Conservation (phyloP, 73 alveolate species). For the Halteria grandinella region DNA sequence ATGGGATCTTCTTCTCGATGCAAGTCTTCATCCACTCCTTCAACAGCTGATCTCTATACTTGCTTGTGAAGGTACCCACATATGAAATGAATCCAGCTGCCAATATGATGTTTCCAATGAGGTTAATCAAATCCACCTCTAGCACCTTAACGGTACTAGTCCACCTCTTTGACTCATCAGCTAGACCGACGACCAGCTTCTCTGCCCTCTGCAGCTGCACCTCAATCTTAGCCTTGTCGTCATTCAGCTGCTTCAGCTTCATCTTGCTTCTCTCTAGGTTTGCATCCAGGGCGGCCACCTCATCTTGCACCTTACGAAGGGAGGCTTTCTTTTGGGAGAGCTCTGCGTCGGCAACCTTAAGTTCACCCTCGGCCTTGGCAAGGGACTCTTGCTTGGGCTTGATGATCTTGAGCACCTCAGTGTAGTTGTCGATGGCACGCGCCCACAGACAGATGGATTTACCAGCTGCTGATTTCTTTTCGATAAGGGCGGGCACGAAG, state of each 20-base stretch:
- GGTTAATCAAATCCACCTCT: slow-evolving; percentile 91
- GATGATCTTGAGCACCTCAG: slow-evolving; percentile 86
- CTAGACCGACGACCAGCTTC: slow-evolving; percentile 95
- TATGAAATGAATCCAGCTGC: slow-evolving; percentile 99
- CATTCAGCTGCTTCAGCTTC: slow-evolving; percentile 88
- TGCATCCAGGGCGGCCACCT: slow-evolving; percentile 86
- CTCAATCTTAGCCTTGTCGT: slow-evolving; percentile 89
- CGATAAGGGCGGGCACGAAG: slow-evolving; percentile 77
- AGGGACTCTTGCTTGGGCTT: slow-evolving; percentile 98
- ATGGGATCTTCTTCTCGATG: slow-evolving; percentile 77
- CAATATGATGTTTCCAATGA: slow-evolving; percentile 97
- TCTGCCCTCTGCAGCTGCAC: slow-evolving; percentile 96
- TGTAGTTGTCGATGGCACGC: slow-evolving; percentile 90
- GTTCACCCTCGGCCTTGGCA: slow-evolving; percentile 92
- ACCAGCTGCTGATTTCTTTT: slow-evolving; percentile 80
- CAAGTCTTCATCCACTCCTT: slow-evolving; percentile 80
- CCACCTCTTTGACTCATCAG: slow-evolving; percentile 96
- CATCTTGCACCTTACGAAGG: slow-evolving; percentile 85
- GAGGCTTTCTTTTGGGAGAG: slow-evolving; percentile 89
- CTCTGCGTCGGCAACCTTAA: slow-evolving; percentile 80
- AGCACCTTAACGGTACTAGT: slow-evolving; percentile 67
- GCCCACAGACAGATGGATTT: slow-evolving; percentile 86
- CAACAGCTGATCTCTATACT: slow-evolving; percentile 91
- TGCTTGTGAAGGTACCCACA: slow-evolving; percentile 99
- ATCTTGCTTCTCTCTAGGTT: slow-evolving; percentile 86